Evolutionary conservation across 2,329 filamentous ascomycete genomes (phyloP).

Genomic region (Penicillium sp.): DNA sequence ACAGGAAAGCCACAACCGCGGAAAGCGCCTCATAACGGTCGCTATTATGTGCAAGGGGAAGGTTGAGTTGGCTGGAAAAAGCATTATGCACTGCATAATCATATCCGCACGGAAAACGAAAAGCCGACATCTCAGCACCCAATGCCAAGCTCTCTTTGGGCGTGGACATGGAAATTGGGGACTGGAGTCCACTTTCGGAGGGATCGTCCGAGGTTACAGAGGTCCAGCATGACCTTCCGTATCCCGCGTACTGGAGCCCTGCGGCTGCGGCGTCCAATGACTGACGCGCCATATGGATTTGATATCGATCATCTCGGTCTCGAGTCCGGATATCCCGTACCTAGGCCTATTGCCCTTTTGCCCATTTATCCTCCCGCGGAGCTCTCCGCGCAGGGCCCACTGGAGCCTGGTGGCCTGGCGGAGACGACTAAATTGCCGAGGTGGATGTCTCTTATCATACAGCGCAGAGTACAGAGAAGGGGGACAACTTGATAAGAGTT

Average conservation of each 20-base stretch:
- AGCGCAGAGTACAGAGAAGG: neutral
- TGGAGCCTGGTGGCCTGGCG: neutral
- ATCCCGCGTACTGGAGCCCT: conserved; percentile 16
- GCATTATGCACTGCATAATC: neutral
- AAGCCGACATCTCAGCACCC: neutral
- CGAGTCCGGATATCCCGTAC: conserved; percentile 19
- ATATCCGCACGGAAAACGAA: neutral
- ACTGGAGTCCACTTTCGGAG: conserved; percentile 13
- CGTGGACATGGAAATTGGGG: conserved; percentile 20
- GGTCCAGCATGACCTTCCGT: conserved; percentile 6
- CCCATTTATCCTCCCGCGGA: conserved; percentile 1
- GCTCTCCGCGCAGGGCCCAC: conserved; percentile 15
- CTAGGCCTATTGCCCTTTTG: neutral
- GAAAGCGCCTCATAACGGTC: conserved; percentile 16
- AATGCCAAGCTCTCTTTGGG: conserved; percentile 1
- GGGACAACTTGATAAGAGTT: neutral
- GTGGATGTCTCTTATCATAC: neutral
- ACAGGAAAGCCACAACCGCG: conserved; percentile 17
- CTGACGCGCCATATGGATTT: conserved; percentile 18
- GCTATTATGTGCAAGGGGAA: conserved; percentile 4
- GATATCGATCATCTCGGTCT: conserved; percentile 23
- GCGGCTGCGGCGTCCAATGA: conserved; percentile 29
- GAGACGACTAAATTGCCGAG: conserved; percentile 10
- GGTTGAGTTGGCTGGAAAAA: neutral
- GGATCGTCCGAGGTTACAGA: conserved; percentile 18